A percentile compares a stretch with the other conserved stretches of the same genome.
Conservation (phyloP, 345 rosid genomes). For the Populus pruinosa region DNA sequence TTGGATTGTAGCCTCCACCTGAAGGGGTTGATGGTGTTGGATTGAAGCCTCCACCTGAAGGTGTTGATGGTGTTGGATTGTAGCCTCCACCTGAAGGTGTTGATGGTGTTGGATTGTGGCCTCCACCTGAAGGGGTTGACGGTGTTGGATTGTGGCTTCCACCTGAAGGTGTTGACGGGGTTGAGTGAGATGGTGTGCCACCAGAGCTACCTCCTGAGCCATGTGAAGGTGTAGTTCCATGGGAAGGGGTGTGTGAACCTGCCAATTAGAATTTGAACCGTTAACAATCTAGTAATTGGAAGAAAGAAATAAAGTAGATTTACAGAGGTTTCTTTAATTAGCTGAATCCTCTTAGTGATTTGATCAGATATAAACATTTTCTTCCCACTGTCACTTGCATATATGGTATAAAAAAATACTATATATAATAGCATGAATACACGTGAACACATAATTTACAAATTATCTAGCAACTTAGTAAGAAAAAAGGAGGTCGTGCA, state of each 20-base stretch:
- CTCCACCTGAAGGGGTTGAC: not conserved
- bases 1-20: constrained; percentile 29
- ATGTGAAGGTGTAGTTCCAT: constrained; percentile 32
- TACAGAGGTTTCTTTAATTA: not conserved
- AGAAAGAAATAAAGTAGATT: not conserved
- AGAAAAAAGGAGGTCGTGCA: not conserved
- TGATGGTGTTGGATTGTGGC: constrained; percentile 32
- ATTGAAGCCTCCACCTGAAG: constrained; percentile 35
- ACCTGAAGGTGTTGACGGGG: constrained; percentile 46
- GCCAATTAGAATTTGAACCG: constrained; percentile 11
- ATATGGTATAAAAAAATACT: not conserved
- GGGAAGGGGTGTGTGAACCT: constrained; percentile 41
- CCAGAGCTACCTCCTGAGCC: constrained; percentile 15
- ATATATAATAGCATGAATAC: not conserved
- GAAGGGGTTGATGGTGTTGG: constrained; percentile 13
- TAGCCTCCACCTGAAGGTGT: constrained; percentile 29
- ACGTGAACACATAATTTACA: not conserved
- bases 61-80: constrained; percentile 24
- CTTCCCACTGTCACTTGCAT: not conserved
- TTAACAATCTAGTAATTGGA: not conserved
- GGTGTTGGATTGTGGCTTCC: not conserved
- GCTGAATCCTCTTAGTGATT: not conserved
- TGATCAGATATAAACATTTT: not conserved
- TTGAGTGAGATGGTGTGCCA: constrained; percentile 20
- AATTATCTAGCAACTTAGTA: not conserved